Percentiles rank a stretch among this genome's conserved stretches.
phyloP scores from a whole-genome alignment of 306 rosid species.

The Malus asiatica region DNA sequence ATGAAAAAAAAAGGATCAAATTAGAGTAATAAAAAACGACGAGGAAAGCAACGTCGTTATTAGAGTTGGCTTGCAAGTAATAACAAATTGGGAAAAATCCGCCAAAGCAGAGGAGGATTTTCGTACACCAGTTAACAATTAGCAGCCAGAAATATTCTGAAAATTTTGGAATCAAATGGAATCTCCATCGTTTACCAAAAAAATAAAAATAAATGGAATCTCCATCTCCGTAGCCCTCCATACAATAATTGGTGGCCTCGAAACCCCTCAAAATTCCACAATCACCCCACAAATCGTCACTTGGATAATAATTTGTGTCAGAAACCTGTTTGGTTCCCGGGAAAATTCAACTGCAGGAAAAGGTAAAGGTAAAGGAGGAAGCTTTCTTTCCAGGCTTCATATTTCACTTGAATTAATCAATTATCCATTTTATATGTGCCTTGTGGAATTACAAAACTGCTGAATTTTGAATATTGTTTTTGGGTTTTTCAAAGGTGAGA shows the following conservation, averaged over 20 bases:
- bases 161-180: neutral
- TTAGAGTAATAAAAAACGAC: neutral
- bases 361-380: neutral
- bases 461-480: neutral
- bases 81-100: neutral
- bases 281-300: neutral
- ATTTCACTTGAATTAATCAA: neutral
- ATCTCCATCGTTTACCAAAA: neutral
- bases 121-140: neutral
- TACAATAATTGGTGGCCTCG: conserved; percentile 30
- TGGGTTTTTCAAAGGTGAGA: conserved; percentile 24
- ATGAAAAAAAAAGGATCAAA: too few relatives aligned
- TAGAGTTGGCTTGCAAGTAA: conserved; percentile 1
- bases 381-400: neutral
- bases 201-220: neutral
- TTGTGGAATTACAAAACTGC: neutral
- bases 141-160: conserved; percentile 11
- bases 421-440: neutral
- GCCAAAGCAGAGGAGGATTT: conserved; percentile 7
- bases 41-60: neutral
- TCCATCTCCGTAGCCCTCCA: conserved; percentile 18
- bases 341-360: neutral
- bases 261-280: neutral
- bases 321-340: neutral
- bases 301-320: neutral